Conservation (phyloP, 208 protist species). For the Trypanosoma brucei region DNA sequence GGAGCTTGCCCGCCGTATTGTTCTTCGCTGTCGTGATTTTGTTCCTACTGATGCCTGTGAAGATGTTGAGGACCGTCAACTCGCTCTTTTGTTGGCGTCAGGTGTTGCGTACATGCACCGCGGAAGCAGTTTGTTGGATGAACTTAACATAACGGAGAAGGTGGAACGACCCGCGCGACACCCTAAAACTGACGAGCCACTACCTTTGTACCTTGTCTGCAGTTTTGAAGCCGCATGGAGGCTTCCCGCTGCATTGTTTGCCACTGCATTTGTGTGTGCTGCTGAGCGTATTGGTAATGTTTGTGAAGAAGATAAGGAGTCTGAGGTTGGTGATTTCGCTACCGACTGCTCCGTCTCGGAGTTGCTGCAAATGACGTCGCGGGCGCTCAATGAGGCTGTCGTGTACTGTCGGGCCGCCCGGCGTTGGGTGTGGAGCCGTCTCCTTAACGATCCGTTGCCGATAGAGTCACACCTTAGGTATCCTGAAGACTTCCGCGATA, state of each 20-base stretch:
- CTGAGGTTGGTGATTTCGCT: slow-evolving; percentile 4
- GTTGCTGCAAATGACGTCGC: slow-evolving; percentile 74
- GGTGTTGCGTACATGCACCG: slow-evolving; percentile 78
- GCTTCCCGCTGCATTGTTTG: slow-evolving; percentile 70
- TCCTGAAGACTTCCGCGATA: slow-evolving; percentile 75
- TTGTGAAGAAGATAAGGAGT: neutral
- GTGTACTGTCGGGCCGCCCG: slow-evolving; percentile 60
- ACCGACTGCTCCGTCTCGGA: slow-evolving; percentile 57
- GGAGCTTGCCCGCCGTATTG: slow-evolving; percentile 61
- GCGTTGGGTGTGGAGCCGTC: slow-evolving; percentile 58
- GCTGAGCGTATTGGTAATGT: slow-evolving; percentile 40
- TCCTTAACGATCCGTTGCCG: slow-evolving; percentile 79
- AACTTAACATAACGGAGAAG: slow-evolving; percentile 43
- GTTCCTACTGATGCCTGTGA: slow-evolving; percentile 26
- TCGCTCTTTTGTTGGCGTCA: slow-evolving; percentile 53
- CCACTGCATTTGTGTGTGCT: slow-evolving; percentile 62
- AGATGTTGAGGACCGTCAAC: slow-evolving; percentile 44
- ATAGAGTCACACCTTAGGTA: slow-evolving; percentile 76
- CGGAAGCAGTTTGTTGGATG: slow-evolving; percentile 57
- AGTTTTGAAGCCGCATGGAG: slow-evolving; percentile 75
- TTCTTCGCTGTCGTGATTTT: slow-evolving; percentile 72
- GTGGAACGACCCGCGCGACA: slow-evolving; percentile 51
- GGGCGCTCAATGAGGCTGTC: slow-evolving; percentile 59
- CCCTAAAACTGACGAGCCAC: slow-evolving; percentile 33
- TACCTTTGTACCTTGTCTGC: slow-evolving; percentile 75